A percentile compares a stretch with the other conserved stretches of the same genome.
Conservation (phyloP, 352 stramenopile species). For the Blastocystis sp. region DNA sequence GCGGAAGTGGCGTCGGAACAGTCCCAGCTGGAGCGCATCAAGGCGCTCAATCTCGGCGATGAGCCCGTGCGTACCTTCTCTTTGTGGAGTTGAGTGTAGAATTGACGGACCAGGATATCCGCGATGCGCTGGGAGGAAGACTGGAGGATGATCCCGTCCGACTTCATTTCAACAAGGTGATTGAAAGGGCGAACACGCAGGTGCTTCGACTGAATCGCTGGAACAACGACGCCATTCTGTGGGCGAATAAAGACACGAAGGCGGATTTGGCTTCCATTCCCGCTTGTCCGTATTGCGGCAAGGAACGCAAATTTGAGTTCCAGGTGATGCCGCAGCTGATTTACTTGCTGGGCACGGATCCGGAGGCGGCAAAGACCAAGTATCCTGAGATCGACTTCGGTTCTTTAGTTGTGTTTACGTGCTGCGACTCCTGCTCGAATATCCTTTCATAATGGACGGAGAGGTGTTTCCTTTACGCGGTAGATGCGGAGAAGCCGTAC, state of each 20-base stretch:
- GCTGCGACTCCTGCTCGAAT: conserved; percentile 58
- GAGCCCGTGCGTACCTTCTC: neutral
- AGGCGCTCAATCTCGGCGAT: neutral
- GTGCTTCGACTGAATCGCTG: conserved; percentile 53
- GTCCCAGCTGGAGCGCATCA: conserved; percentile 2
- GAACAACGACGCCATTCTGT: conserved; percentile 66
- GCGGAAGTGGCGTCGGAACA: conserved; percentile 32
- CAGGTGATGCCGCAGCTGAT: conserved; percentile 73
- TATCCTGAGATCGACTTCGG: conserved; percentile 72
- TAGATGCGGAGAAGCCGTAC: conserved; percentile 3
- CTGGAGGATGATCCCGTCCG: conserved; percentile 59
- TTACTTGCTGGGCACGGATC: conserved; percentile 48
- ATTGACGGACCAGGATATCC: conserved; percentile 56
- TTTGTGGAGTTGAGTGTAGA: neutral
- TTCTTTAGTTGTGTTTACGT: conserved; percentile 61
- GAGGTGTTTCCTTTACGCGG: neutral
- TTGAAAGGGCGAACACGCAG: conserved; percentile 54
- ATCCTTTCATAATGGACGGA: conserved; percentile 4
- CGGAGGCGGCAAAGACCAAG: neutral
- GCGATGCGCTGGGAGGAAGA: conserved; percentile 32
- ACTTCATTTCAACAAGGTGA: conserved; percentile 73
- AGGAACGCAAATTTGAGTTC: conserved; percentile 64
- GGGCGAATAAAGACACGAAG: conserved; percentile 33
- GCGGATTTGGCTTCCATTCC: conserved; percentile 9
- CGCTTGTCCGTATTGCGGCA: conserved; percentile 23